Evolutionary conservation across 768 basidiomycete species (phyloP).

Genomic region (Cystofilobasidium ferigula): DNA sequence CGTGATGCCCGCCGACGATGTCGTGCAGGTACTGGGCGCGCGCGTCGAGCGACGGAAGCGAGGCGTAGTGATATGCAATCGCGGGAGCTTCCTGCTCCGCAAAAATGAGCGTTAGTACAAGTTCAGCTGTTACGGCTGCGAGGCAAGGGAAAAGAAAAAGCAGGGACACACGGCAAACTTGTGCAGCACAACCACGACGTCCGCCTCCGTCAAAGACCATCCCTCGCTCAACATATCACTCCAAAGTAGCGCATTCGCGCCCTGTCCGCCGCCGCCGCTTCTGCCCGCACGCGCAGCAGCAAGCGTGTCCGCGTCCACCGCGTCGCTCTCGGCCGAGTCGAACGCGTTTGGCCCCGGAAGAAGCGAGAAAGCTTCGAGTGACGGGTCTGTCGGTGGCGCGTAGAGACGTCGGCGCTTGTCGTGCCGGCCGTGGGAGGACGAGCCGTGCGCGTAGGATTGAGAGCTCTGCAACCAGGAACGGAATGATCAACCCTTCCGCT

Average conservation of each 20-base stretch:
- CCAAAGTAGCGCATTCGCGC: background rate
- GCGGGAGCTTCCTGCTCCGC: background rate
- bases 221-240: background rate
- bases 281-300: background rate
- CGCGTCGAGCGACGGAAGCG: background rate
- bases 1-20: background rate
- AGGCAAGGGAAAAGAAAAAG: background rate
- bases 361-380: background rate
- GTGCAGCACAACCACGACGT: background rate
- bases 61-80: background rate
- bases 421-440: too few species aligned
- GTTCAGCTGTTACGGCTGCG: too few species aligned
- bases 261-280: background rate
- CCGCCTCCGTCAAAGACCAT: conserved; percentile 2
- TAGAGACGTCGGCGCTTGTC: background rate
- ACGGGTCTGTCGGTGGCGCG: background rate
- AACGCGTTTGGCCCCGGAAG: background rate
- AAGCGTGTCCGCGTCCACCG: background rate
- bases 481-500: background rate
- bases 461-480: background rate
- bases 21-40: background rate
- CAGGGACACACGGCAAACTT: conserved; percentile 1
- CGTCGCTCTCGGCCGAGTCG: background rate
- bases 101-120: background rate
- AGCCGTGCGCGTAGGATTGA: background rate